phyloP scores from a whole-genome alignment of 31 red algal species.

The Endocladia muricata region DNA sequence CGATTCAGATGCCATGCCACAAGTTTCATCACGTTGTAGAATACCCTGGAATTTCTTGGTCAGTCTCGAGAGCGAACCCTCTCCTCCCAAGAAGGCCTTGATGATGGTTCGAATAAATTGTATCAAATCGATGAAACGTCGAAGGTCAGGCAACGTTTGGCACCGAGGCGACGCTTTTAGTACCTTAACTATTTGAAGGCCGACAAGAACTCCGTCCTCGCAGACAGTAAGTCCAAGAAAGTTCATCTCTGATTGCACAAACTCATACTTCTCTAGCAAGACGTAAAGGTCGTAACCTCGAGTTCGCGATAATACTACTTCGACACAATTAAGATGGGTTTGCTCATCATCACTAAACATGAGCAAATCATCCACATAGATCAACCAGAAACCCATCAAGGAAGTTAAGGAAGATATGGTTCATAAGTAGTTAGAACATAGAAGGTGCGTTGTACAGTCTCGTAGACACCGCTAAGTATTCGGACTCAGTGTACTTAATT shows the following conservation, averaged over 20 bases:
- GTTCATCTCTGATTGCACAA: background rate
- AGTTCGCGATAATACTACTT: background rate
- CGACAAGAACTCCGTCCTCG: background rate
- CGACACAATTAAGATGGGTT: background rate
- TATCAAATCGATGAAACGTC: conserved; percentile 11
- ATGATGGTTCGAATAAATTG: conserved; percentile 14
- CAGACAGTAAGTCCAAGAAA: background rate
- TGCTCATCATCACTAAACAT: conserved; percentile 19
- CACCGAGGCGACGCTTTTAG: conserved; percentile 19
- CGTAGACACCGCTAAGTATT: conserved; percentile 1
- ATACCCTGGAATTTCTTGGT: background rate
- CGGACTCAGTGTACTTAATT: background rate
- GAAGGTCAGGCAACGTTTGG: conserved; percentile 11
- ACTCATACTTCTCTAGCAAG: background rate
- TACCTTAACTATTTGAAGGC: background rate
- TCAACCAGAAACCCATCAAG: conserved; percentile 3
- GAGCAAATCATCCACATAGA: background rate
- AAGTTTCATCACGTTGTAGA: background rate
- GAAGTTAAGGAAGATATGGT: background rate
- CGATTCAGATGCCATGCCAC: background rate
- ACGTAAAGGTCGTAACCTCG: background rate
- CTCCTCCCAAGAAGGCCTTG: background rate
- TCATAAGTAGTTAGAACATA: background rate
- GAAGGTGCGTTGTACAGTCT: background rate
- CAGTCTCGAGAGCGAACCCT: background rate